phyloP scores from a whole-genome alignment of 345 rosid species.

The Ceriops decandra region DNA sequence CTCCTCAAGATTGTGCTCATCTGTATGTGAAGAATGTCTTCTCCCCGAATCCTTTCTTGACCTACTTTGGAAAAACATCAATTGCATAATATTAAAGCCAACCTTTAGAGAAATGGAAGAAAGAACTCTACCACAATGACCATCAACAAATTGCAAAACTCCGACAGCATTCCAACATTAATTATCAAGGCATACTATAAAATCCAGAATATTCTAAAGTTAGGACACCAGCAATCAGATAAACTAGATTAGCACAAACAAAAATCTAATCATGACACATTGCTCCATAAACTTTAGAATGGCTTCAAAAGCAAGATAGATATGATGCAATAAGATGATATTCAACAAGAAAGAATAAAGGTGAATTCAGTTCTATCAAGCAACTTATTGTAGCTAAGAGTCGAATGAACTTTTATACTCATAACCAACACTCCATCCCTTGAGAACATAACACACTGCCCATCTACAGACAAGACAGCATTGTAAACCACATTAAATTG shows the following conservation, averaged over 20 bases:
- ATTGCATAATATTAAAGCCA: conserved; percentile 4
- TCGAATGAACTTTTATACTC: background rate
- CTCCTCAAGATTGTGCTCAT: conserved; percentile 40
- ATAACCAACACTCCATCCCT: background rate
- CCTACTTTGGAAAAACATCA: conserved; percentile 23
- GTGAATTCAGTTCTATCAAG: no score
- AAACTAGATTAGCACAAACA: background rate
- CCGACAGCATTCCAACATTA: background rate
- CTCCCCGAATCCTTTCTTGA: conserved; percentile 42
- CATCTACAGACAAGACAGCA: background rate
- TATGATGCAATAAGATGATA: background rate
- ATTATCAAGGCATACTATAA: background rate
- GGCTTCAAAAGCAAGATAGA: no score
- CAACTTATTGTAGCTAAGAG: background rate
- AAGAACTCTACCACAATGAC: background rate
- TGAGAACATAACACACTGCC: background rate
- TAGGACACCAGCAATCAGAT: background rate
- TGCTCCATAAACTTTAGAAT: no score
- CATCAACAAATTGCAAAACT: background rate
- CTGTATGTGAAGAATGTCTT: conserved; percentile 32
- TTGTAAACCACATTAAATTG: background rate
- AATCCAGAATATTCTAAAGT: background rate
- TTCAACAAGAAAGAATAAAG: background rate
- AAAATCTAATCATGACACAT: background rate
- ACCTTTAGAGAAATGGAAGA: conserved; percentile 1